These are phyloP conservation scores for Penicillium sp. DNA, from an alignment of 2,329 filamentous ascomycete genomes.

Conservation along the genomic window DNA sequence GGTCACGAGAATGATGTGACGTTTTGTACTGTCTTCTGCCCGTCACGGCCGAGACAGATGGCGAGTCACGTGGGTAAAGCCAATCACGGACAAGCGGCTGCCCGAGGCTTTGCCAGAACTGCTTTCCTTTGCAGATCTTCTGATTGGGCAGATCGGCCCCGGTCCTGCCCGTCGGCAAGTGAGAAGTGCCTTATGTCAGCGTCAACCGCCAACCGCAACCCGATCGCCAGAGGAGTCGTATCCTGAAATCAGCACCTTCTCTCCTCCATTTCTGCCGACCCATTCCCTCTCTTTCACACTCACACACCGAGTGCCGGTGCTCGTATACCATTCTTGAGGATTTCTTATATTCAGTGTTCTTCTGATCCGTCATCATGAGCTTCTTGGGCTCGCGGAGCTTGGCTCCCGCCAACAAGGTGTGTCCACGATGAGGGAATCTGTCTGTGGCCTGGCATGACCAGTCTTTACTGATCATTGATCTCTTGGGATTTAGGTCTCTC, in stretches of 20 bases:
- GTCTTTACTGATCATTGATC: conserved; percentile 18
- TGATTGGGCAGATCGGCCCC: conserved; percentile 32
- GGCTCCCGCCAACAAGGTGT: conserved; percentile 44
- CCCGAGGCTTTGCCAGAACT: conserved; percentile 22
- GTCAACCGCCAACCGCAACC: conserved; percentile 13
- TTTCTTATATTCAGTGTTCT: conserved; percentile 21
- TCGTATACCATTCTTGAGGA: conserved; percentile 18
- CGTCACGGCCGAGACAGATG: conserved; percentile 20
- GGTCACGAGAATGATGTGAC: too few species aligned
- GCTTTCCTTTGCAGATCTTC: conserved; percentile 29
- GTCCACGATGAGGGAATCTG: conserved; percentile 20
- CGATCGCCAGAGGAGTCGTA: conserved; percentile 11
- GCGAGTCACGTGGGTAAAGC: conserved; percentile 27
- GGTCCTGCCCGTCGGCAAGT: conserved; percentile 31
- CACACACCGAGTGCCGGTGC: conserved; percentile 15
- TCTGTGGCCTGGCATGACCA: conserved; percentile 17
- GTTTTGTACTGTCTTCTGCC: conserved; percentile 4
- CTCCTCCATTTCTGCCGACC: conserved; percentile 19
- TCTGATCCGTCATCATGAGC: conserved; percentile 42
- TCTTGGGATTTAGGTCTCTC: conserved; percentile 52
- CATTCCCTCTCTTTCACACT: conserved; percentile 13
- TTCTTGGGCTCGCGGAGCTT: conserved; percentile 46
- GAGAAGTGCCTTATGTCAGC: conserved; percentile 33
- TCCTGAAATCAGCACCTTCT: conserved; percentile 14
- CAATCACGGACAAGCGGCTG: conserved; percentile 27